phyloP scores from a whole-genome alignment of 106 monocot genomes.

The Dendrobium officinale region DNA sequence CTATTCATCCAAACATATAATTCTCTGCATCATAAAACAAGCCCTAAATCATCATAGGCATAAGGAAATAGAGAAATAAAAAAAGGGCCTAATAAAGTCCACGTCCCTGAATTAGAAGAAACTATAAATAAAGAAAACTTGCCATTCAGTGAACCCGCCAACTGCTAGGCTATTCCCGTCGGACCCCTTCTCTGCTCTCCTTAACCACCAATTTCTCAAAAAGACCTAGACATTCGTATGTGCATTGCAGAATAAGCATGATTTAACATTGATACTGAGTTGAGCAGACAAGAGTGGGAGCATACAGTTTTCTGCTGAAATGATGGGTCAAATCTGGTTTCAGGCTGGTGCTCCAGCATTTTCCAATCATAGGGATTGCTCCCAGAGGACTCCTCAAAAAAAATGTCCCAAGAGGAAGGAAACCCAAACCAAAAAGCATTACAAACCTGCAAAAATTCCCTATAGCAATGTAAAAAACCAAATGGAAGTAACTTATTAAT shows the following conservation, averaged over 20 bases:
- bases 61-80: not conserved
- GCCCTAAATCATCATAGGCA: not conserved
- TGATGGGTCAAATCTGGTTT: not conserved
- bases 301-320: not conserved
- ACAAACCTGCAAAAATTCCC: not conserved
- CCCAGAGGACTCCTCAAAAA: not conserved
- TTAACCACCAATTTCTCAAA: constrained; percentile 5
- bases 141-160: constrained; percentile 4
- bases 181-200: not conserved
- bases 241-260: not conserved
- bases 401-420: not conserved
- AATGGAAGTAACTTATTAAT: not conserved
- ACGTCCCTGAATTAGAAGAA: not conserved
- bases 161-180: not conserved
- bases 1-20: too few relatives aligned
- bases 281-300: not conserved
- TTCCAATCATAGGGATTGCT: not conserved
- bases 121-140: not conserved
- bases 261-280: not conserved
- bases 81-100: not conserved
- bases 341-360: not conserved
- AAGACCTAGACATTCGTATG: not conserved
- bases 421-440: not conserved
- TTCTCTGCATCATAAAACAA: not conserved
- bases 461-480: not conserved